Base-by-base conservation (phyloP, 2,329 filamentous ascomycete species). In the Arthrobotrys entomopaga region DNA sequence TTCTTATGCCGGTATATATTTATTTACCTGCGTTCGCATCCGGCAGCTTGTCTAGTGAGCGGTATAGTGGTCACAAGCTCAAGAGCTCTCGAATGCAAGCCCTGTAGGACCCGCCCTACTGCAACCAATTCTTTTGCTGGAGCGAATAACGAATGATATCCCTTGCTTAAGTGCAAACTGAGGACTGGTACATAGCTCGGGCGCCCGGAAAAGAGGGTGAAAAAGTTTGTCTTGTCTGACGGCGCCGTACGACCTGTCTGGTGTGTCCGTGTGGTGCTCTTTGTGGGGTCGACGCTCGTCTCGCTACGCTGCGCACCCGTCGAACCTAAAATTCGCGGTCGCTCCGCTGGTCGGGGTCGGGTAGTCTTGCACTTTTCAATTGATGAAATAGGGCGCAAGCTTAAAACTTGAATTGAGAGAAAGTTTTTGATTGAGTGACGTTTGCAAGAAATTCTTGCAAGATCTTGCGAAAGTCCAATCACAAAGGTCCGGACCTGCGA, bases 61-160 rank as follows among this genome's bases (percentile, higher is more conserved):
- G 52, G 53, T n/a, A n/a, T n/a, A n/a, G n/a, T 49, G 61, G 61
- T 73, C 69, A 73, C 69, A 73, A 73, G 69, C 69, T 65, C 69
- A 73, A 73, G 69, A 73, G 69, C 69, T 73, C 69, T 57, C 65
- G 16, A 13, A 15, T 42, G 48, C 65, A 54, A 65, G 59, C 56
- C 46, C 56, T 65, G 69, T 50, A 46, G 69, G 46, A 66, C 61
- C 69, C 69, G 61, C 69, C 61, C 61, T 59, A 63, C 56, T 65
- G 43, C 64, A 50, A 63, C 26, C 53, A 50, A 26, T 40, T 50
- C 22, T 38, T 53, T 65, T 42, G 54, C 61, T 60, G 61, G 63
- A 58, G 26, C 61, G 69, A 73, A 73, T 65, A 58, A 19, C 61
- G 69, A 73, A 73, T 65, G 59, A 58, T 38, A 20, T 22, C 52